Conservation (phyloP, 1,284 basidiomycete genomes). For the Cystobasidium sp. region DNA sequence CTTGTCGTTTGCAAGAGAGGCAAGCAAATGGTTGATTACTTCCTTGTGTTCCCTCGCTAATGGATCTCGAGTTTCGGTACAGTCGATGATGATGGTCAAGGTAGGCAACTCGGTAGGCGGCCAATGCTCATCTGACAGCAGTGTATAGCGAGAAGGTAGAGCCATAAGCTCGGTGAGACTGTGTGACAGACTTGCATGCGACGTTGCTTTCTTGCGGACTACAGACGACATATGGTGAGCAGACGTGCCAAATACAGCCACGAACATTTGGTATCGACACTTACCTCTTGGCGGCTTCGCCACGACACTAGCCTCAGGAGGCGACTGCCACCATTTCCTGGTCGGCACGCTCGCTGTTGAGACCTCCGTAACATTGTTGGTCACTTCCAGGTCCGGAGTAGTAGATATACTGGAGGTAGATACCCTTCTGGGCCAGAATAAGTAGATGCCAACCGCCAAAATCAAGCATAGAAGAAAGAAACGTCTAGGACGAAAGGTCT, state of each 20-base stretch:
- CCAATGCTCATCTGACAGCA: background rate
- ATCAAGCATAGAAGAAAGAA: background rate
- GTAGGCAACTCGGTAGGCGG: background rate
- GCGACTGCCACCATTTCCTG: conserved; percentile 25
- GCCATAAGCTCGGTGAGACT: conserved; percentile 14
- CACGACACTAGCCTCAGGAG: background rate
- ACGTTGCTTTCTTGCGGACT: conserved; percentile 14
- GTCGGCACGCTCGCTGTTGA: background rate
- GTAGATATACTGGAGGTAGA: background rate
- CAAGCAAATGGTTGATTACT: background rate
- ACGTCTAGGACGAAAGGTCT: background rate
- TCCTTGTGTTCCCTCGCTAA: background rate
- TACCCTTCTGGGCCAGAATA: background rate
- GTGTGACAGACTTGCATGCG: conserved; percentile 8
- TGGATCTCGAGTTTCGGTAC: background rate
- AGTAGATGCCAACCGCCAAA: background rate
- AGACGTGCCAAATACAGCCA: background rate
- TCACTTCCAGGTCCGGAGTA: background rate
- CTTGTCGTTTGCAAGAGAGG: background rate
- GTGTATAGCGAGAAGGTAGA: conserved; percentile 19
- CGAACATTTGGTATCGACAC: background rate
- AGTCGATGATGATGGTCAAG: conserved; percentile 23
- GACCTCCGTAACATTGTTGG: too few relatives aligned
- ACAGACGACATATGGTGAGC: background rate
- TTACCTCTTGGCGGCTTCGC: background rate